These are phyloP conservation scores for Cadophora luteo-olivacea DNA, from an alignment of 2,329 filamentous ascomycete species.

Conservation along the genomic window DNA sequence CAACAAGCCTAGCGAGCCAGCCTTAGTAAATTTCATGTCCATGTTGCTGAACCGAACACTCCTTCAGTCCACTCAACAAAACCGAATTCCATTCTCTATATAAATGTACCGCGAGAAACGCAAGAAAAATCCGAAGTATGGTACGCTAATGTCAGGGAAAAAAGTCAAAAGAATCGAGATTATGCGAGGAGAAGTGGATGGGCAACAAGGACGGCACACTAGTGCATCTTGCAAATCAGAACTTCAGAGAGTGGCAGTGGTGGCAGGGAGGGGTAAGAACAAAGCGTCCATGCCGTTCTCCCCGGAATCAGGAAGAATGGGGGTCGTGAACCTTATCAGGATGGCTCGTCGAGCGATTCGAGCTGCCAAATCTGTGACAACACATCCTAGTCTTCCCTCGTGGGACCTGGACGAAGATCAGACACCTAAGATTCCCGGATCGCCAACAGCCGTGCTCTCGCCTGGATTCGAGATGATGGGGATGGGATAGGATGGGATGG, in stretches of 20 bases:
- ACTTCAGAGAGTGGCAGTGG: neutral
- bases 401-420: slow-evolving; percentile 4
- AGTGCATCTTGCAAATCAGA: neutral
- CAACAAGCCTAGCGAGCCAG: neutral
- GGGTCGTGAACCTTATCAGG: slow-evolving; percentile 7
- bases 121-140: neutral
- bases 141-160: neutral
- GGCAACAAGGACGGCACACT: neutral
- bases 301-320: slow-evolving; percentile 7
- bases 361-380: slow-evolving; percentile 6
- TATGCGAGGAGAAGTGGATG: neutral
- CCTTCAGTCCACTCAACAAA: neutral
- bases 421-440: slow-evolving; percentile 5
- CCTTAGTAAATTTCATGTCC: neutral
- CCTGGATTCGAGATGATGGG: neutral
- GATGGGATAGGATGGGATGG: too few relatives aligned
- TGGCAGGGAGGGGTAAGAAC: neutral
- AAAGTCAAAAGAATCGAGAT: neutral
- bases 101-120: slow-evolving; percentile 8
- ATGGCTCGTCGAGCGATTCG: neutral
- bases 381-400: neutral
- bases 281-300: neutral
- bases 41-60: neutral
- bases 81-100: neutral
- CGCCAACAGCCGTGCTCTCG: slow-evolving; percentile 10